Evolutionary conservation across 805 yeast genomes (phyloP), one percentile per base, ranked within the genome.

Genomic region (Limtongozyma cylindracea): DNA sequence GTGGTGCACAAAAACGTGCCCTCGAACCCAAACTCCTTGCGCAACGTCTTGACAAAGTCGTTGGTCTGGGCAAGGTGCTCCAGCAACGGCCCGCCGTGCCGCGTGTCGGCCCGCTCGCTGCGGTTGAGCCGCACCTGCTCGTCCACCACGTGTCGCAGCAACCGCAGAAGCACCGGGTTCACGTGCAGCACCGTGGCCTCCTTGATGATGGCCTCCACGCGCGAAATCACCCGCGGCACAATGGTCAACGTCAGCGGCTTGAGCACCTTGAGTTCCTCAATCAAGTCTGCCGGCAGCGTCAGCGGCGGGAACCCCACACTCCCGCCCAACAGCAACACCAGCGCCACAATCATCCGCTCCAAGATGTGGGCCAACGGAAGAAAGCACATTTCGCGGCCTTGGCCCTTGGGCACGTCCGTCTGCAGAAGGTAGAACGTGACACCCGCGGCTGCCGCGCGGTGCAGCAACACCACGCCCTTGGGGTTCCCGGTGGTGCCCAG

Each of bases 401-500:
- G n/a, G 5, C 8, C 10, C 6, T 19, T 22, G 8, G 13, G 10
- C 4, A 20, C 17, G 9, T 25, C 24, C 7, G 25, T 20, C 19
- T 19, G 20, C 5, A 23, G 15, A 13, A 28, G 18, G 17, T 29
- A 27, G 18, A 28, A 25, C 7, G 27, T 24, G 12, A 26, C 26
- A 1, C 27, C 25, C 8, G 30, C 23, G 5, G 29, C 31, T 10
- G 31, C 32, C 12, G 24, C 26, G 11, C 18, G 27, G 19, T 31
- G 32, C 7, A 31, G 23, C 28, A 70, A 46, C 15, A 65, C 61
- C 13, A 69, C 84, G 33, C 84, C 84, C 47, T 73, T 74, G 28
- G 84, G 77, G 24, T 42, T 33, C 25, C 88, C 82, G n/a, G 74
- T 65, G 12, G 77, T 67, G 19, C 61, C 56, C 5, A 74, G 70